Base-by-base conservation (phyloP, 1,139 yeast genomes). In the Saccharomyces hybrid region DNA sequence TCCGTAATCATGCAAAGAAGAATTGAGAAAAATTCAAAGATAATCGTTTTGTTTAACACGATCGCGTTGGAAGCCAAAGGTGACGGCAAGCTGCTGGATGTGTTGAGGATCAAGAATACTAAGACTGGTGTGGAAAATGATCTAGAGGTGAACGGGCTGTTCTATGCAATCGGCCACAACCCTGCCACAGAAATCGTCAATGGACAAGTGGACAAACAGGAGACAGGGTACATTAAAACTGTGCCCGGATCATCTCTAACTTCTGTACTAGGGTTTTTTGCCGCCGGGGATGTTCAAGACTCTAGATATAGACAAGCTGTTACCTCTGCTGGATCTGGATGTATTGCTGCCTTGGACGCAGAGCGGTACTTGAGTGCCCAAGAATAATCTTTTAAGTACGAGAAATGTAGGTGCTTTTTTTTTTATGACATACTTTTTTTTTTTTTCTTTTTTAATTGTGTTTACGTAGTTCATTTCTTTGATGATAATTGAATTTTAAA, bases 241-340 rank as follows among this genome's bases (percentile, higher is more conserved):
- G 77, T 77, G 48, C 96, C 98, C 64, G 99, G 98, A 58, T 78
- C 96, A 19, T 77, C 98, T 32, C 74, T 77, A 65, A 95, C 99
- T 52, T 84, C 95, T n/a, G 81, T 91, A 59, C 82, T 81, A 68
- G 98, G 97, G 72, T 88, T 93, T 60, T 93, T 86, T 66, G 99
- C 99, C 58, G 99, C 99, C 58, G 99, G 99, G 76, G 99, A 93
- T 72, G 99, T 93, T 54, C 99, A 93, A 75, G 99, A 93, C 73
- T 86, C 89, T 75, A 82, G 82, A 71, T 93, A 91, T 75, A 88
- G 99, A 84, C 99, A 93, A 78, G 99, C 99, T 57, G 89, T 93
- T 71, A 93, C 99, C 52, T 90, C 97, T 70, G 99, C 99, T 31
- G 99, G 99, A 70, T 82, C 96, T 62, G 99, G 99, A 60, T 93